Conservation (phyloP, 23 red algal genomes). For the Gracilaria caudata region DNA sequence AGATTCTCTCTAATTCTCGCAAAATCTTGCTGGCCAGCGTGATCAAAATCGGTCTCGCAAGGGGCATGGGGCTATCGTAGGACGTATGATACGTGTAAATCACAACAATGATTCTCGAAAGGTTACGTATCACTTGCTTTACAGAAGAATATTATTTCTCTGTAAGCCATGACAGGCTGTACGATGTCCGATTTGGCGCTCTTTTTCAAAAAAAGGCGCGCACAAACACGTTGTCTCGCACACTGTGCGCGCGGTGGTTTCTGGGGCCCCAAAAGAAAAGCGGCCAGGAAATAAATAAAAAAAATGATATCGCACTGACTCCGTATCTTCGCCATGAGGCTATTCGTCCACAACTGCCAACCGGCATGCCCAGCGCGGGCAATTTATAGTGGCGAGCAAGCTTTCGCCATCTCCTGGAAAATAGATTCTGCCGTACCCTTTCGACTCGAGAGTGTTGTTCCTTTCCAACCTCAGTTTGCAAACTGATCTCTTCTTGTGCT, state of each 20-base stretch:
- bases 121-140: too few species aligned
- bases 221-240: not conserved
- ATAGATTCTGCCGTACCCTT: not conserved
- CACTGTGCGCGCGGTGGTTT: not conserved
- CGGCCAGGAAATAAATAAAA: slow-evolving; percentile 2
- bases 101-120: too few species aligned
- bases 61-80: too few species aligned
- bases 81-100: too few species aligned
- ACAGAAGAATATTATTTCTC: too few species aligned
- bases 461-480: not conserved
- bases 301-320: not conserved
- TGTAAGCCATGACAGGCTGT: not conserved
- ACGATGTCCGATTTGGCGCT: slow-evolving; percentile 8
- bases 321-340: not conserved
- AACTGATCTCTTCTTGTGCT: not conserved
- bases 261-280: not conserved
- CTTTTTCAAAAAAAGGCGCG: slow-evolving; percentile 21
- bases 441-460: not conserved
- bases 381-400: not conserved
- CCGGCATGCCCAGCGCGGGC: not conserved
- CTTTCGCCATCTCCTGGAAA: not conserved
- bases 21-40: too few species aligned
- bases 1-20: too few species aligned
- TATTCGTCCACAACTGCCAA: not conserved
- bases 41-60: too few species aligned